Percentiles rank a stretch among this genome's conserved stretches.
Evolutionary conservation across 371 early-diverging fungal species (phyloP).

Genomic region (Antonospora locustae): DNA sequence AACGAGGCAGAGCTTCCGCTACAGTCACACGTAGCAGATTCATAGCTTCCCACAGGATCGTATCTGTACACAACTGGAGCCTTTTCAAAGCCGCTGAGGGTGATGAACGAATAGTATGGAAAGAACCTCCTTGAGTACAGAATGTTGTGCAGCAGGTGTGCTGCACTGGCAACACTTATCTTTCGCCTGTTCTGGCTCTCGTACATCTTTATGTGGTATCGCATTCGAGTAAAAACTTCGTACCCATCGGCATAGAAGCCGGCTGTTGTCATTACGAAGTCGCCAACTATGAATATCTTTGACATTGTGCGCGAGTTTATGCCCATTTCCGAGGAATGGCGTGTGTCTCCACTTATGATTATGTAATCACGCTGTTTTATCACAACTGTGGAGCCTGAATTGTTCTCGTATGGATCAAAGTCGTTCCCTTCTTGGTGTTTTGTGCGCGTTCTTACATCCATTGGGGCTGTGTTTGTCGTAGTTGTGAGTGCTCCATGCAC

Average conservation of each 20-base stretch:
- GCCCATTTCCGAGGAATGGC: slow-evolving; percentile 78
- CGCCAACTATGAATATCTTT: slow-evolving; percentile 68
- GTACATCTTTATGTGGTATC: slow-evolving; percentile 58
- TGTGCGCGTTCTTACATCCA: not conserved
- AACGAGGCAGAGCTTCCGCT: slow-evolving; percentile 75
- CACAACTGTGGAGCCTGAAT: slow-evolving; percentile 71
- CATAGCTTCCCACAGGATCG: slow-evolving; percentile 86
- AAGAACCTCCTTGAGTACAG: slow-evolving; percentile 86
- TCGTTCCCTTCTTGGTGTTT: slow-evolving; percentile 2
- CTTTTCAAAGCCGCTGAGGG: slow-evolving; percentile 75
- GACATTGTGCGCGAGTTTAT: slow-evolving; percentile 83
- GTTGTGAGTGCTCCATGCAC: no score
- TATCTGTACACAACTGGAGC: slow-evolving; percentile 68
- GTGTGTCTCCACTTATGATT: slow-evolving; percentile 84
- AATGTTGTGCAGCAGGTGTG: slow-evolving; percentile 79
- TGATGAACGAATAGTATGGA: slow-evolving; percentile 82
- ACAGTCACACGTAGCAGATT: slow-evolving; percentile 64
- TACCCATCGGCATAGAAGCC: slow-evolving; percentile 85
- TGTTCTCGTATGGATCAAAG: slow-evolving; percentile 58
- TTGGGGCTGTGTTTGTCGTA: no score
- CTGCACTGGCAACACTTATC: slow-evolving; percentile 71
- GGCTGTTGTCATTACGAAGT: slow-evolving; percentile 67
- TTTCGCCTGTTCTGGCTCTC: slow-evolving; percentile 63
- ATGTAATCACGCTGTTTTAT: slow-evolving; percentile 83
- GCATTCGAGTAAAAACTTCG: slow-evolving; percentile 66